A percentile compares a stretch with the other conserved stretches of the same genome.
Evolutionary conservation across 2,329 filamentous ascomycete genomes (phyloP).

Genomic region (Beauveria pseudobassiana): DNA sequence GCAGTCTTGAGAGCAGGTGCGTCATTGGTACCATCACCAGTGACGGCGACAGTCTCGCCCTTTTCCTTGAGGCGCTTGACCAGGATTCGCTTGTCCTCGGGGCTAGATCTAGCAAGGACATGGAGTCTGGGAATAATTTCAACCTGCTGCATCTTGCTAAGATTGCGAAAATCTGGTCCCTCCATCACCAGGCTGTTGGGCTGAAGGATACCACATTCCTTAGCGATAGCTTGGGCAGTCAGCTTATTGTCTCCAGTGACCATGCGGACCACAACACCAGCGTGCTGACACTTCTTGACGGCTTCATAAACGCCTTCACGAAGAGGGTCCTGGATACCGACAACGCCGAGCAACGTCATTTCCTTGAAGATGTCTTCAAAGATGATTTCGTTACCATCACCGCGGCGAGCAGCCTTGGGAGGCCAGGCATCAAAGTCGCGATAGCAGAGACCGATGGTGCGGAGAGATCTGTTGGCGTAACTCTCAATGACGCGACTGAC

Average conservation of each 20-base stretch:
- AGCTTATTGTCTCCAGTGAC: constrained; percentile 78
- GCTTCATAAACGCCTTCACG: constrained; percentile 68
- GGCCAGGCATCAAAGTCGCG: constrained; percentile 83
- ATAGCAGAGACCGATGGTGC: constrained; percentile 79
- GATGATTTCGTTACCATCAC: constrained; percentile 50
- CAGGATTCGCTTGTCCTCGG: constrained; percentile 68
- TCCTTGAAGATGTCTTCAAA: constrained; percentile 61
- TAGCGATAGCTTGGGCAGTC: constrained; percentile 71
- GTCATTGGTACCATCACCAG: constrained; percentile 78
- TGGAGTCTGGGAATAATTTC: constrained; percentile 62
- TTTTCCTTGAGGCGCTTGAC: constrained; percentile 64
- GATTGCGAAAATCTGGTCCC: constrained; percentile 68
- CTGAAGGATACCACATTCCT: constrained; percentile 69
- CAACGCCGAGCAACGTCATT: constrained; percentile 62
- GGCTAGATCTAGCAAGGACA: constrained; percentile 66
- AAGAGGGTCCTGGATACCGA: constrained; percentile 76
- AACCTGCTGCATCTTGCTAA: constrained; percentile 57
- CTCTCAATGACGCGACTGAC: constrained; percentile 63
- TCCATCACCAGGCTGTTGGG: constrained; percentile 65
- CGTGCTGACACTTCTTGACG: constrained; percentile 64
- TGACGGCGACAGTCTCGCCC: constrained; percentile 73
- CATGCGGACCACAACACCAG: constrained; percentile 76
- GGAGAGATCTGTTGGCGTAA: constrained; percentile 72
- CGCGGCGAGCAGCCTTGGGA: constrained; percentile 51
- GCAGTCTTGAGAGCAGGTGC: constrained; percentile 74